Percentiles rank a stretch among this genome's conserved stretches.
phyloP scores from a whole-genome alignment of 2,329 filamentous ascomycete genomes.

The Penicillium sp. region DNA sequence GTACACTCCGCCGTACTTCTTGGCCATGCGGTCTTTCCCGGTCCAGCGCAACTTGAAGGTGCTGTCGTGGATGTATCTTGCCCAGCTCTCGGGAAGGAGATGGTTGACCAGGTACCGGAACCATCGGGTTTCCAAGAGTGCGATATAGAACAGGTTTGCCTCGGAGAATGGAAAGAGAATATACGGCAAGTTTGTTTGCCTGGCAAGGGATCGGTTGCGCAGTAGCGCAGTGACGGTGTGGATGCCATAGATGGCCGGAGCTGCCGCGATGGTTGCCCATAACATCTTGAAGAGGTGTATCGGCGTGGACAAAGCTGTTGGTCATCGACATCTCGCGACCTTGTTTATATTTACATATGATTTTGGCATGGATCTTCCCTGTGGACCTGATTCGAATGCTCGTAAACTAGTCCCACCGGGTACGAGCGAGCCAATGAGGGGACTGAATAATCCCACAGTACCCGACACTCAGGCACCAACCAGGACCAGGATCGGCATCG shows the following conservation, averaged over 20 bases:
- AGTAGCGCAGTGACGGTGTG: neutral
- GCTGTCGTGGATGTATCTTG: neutral
- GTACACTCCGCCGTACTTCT: neutral
- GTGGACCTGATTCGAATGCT: neutral
- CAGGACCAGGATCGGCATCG: too few species aligned
- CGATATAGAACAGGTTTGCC: neutral
- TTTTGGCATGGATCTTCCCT: neutral
- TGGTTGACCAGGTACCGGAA: neutral
- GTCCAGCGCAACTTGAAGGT: neutral
- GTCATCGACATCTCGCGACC: neutral
- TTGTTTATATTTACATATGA: neutral
- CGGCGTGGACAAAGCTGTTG: neutral
- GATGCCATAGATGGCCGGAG: neutral
- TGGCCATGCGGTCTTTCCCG: neutral
- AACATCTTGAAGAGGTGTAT: neutral
- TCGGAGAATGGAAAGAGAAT: neutral
- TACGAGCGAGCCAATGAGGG: slow-evolving; percentile 4
- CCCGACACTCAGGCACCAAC: neutral
- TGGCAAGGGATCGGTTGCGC: neutral
- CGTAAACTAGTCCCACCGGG: neutral
- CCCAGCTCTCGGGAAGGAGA: neutral
- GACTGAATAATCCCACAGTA: neutral
- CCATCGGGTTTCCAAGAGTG: neutral
- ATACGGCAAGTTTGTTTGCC: neutral
- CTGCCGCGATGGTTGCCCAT: neutral